Conservation (phyloP, 1,284 basidiomycete genomes). For the Anthracocystis walkeri region DNA sequence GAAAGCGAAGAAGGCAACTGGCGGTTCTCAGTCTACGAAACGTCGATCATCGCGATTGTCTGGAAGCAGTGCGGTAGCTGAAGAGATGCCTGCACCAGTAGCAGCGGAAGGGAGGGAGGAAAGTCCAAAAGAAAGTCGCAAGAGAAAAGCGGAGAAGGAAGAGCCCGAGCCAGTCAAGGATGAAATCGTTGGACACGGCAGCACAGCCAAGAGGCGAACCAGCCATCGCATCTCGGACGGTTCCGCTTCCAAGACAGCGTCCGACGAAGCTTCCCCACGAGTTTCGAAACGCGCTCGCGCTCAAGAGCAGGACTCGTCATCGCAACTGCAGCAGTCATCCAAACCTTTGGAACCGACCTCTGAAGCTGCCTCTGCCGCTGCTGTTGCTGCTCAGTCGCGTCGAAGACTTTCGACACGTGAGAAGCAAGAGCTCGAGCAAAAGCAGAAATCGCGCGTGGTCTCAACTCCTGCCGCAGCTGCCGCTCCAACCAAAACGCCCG, state of each 20-base stretch:
- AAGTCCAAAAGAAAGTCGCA: slow-evolving; percentile 12
- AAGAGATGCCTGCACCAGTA: neutral
- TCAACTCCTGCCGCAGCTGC: slow-evolving; percentile 5
- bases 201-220: slow-evolving; percentile 11
- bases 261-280: slow-evolving; percentile 12
- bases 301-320: slow-evolving; percentile 1
- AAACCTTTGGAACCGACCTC: neutral
- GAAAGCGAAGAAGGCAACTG: neutral
- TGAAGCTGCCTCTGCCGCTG: slow-evolving; percentile 1
- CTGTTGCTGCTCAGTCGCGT: slow-evolving; percentile 17
- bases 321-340: neutral
- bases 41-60: slow-evolving; percentile 39
- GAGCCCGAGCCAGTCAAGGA: neutral
- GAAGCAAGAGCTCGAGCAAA: slow-evolving; percentile 34
- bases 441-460: slow-evolving; percentile 8
- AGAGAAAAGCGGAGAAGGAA: slow-evolving; percentile 21
- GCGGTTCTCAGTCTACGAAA: slow-evolving; percentile 1
- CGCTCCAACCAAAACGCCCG: slow-evolving; percentile 24
- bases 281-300: slow-evolving; percentile 13
- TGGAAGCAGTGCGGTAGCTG: slow-evolving; percentile 10
- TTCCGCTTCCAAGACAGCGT: neutral
- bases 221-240: slow-evolving; percentile 20
- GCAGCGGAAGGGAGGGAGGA: neutral
- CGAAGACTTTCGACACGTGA: slow-evolving; percentile 41
- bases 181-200: neutral